Percentiles rank a stretch among this genome's conserved stretches.
Conservation (phyloP, 2,329 filamentous ascomycete species). For the Colletotrichum agaves region DNA sequence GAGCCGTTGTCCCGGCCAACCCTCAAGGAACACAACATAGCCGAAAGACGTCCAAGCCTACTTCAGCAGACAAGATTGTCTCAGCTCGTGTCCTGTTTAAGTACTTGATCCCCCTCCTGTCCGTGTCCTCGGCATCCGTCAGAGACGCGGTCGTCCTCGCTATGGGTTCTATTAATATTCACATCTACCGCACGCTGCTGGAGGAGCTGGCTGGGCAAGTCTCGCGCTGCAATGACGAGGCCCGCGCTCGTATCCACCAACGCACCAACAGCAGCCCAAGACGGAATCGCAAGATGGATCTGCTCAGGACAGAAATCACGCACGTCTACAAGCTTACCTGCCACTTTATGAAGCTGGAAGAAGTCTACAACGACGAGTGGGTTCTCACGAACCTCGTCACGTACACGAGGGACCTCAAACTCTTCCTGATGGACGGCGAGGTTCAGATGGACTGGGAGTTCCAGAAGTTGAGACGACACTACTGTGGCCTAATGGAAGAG, state of each 20-base stretch:
- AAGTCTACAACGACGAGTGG: conserved; percentile 88
- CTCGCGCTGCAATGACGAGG: conserved; percentile 86
- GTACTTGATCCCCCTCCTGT: conserved; percentile 87
- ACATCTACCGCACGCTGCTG: conserved; percentile 89
- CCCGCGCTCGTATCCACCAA: conserved; percentile 86
- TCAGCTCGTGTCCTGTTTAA: conserved; percentile 92
- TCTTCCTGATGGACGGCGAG: conserved; percentile 94
- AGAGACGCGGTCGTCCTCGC: conserved; percentile 91
- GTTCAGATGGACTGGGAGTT: conserved; percentile 96
- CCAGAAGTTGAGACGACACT: conserved; percentile 89
- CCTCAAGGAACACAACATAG: conserved; percentile 75
- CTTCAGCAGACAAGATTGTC: conserved; percentile 79
- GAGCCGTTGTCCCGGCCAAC: conserved; percentile 68
- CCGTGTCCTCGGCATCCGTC: conserved; percentile 81
- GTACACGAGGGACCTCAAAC: conserved; percentile 90
- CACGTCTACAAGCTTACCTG: conserved; percentile 96
- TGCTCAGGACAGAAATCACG: conserved; percentile 91
- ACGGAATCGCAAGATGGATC: conserved; percentile 84
- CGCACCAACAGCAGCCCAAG: conserved; percentile 85
- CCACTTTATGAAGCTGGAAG: conserved; percentile 82
- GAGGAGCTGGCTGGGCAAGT: conserved; percentile 92
- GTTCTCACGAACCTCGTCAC: conserved; percentile 87
- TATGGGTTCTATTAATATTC: conserved; percentile 93
- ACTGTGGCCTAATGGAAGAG: conserved; percentile 92
- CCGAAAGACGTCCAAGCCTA: conserved; percentile 81